Percentiles rank a stretch among this genome's conserved stretches.
phyloP scores from a whole-genome alignment of 768 basidiomycete species.

The Daedalea quercina region DNA sequence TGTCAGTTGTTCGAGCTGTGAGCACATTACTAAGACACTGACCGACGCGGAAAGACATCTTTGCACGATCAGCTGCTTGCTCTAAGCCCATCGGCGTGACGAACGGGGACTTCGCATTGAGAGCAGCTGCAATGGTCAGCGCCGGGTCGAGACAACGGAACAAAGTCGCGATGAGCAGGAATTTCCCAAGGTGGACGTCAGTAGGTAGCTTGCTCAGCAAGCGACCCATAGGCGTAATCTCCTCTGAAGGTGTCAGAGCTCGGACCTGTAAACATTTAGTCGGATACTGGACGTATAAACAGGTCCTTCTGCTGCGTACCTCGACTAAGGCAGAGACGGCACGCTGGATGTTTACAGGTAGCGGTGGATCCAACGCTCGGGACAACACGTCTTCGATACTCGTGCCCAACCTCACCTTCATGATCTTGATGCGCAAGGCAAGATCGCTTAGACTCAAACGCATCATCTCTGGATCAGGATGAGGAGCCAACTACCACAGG shows the following conservation, averaged over 20 bases:
- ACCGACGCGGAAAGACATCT: slow-evolving; percentile 73
- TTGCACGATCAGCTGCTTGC: slow-evolving; percentile 80
- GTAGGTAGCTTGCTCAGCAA: slow-evolving; percentile 88
- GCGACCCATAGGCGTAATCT: slow-evolving; percentile 91
- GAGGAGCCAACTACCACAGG: slow-evolving; percentile 72
- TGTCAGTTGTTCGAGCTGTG: neutral
- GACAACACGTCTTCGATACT: slow-evolving; percentile 89
- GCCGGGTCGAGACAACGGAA: slow-evolving; percentile 93
- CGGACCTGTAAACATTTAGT: slow-evolving; percentile 46
- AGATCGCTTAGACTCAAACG: slow-evolving; percentile 89
- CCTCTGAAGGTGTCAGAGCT: slow-evolving; percentile 78
- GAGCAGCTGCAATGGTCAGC: slow-evolving; percentile 89
- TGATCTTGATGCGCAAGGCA: slow-evolving; percentile 86
- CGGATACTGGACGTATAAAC: neutral
- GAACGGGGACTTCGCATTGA: slow-evolving; percentile 93
- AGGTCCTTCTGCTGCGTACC: slow-evolving; percentile 29
- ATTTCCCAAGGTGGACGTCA: slow-evolving; percentile 94
- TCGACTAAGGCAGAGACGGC: slow-evolving; percentile 91
- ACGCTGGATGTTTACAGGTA: slow-evolving; percentile 78
- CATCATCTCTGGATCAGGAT: slow-evolving; percentile 93
- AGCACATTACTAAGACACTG: slow-evolving; percentile 17
- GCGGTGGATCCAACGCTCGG: slow-evolving; percentile 85
- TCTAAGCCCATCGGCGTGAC: slow-evolving; percentile 84
- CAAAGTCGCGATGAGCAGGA: slow-evolving; percentile 75
- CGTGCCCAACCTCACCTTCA: slow-evolving; percentile 78